phyloP scores from a whole-genome alignment of 352 stramenopile species.

The Nothophytophthora sp. region DNA sequence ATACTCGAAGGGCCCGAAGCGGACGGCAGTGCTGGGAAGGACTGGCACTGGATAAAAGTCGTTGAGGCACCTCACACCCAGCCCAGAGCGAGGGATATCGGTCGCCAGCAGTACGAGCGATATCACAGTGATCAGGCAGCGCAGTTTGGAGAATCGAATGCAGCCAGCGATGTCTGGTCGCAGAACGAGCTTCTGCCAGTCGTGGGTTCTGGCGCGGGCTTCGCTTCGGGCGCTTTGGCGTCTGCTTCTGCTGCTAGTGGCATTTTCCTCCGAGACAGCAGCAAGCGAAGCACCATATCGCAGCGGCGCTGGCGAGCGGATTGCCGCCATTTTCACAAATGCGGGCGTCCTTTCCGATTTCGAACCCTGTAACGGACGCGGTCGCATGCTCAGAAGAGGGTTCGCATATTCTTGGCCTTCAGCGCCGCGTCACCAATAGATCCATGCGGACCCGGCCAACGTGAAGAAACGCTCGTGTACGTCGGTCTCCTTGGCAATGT shows the following conservation, averaged over 20 bases:
- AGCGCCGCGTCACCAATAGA: too few species aligned
- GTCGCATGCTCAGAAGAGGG: too few species aligned
- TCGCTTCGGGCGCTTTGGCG: slow-evolving; percentile 1
- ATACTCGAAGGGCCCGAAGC: slow-evolving; percentile 54
- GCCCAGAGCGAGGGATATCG: slow-evolving; percentile 52
- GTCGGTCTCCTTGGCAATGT: too few species aligned
- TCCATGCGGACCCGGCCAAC: too few species aligned
- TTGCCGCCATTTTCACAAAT: too few species aligned
- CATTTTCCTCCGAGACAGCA: neutral
- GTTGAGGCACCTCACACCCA: slow-evolving; percentile 26
- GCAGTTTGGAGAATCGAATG: slow-evolving; percentile 29
- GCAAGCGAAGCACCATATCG: neutral
- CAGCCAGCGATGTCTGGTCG: slow-evolving; percentile 24
- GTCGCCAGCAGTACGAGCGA: slow-evolving; percentile 39
- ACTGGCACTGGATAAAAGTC: slow-evolving; percentile 23
- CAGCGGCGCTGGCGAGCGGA: neutral
- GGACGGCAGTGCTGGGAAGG: slow-evolving; percentile 27
- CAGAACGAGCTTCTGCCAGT: slow-evolving; percentile 13
- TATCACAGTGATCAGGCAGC: slow-evolving; percentile 37
- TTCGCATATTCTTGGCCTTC: too few species aligned
- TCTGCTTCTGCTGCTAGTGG: neutral
- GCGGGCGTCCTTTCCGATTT: too few species aligned
- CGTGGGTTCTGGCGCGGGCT: neutral
- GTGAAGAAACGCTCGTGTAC: too few species aligned
- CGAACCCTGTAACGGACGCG: too few species aligned